Evolutionary conservation across 257 asterid genomes (phyloP).

Genomic region (Leonotis leonurus): DNA sequence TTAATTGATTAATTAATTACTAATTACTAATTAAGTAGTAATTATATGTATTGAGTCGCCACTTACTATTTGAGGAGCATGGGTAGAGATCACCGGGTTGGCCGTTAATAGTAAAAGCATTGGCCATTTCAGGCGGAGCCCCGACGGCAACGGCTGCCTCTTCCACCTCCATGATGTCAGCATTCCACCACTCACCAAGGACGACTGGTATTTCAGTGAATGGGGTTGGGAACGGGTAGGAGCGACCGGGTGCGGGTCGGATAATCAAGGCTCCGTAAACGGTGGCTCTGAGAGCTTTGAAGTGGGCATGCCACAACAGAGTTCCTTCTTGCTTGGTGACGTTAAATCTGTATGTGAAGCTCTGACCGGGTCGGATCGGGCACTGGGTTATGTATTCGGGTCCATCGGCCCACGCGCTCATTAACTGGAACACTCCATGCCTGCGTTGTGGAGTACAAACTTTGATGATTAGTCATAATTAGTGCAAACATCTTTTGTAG

Average conservation of each 20-base stretch:
- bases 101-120: slow-evolving; percentile 62
- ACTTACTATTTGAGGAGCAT: slow-evolving; percentile 54
- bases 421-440: slow-evolving; percentile 61
- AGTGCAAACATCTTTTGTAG: neutral
- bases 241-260: slow-evolving; percentile 45
- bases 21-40: too few relatives aligned
- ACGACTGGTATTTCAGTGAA: slow-evolving; percentile 48
- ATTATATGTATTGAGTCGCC: too few relatives aligned
- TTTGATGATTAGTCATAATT: too few relatives aligned
- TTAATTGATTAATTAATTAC: too few relatives aligned
- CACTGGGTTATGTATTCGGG: slow-evolving; percentile 60
- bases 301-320: slow-evolving; percentile 86
- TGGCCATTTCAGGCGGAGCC: slow-evolving; percentile 28
- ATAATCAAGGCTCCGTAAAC: slow-evolving; percentile 61
- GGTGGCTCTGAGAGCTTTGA: slow-evolving; percentile 48
- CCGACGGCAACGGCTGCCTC: slow-evolving; percentile 32
- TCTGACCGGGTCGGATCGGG: slow-evolving; percentile 54
- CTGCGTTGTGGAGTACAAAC: too few relatives aligned
- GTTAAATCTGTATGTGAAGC: slow-evolving; percentile 48
- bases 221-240: slow-evolving; percentile 64
- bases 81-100: slow-evolving; percentile 54
- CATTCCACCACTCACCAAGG: slow-evolving; percentile 76
- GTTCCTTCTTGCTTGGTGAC: slow-evolving; percentile 63
- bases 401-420: slow-evolving; percentile 76
- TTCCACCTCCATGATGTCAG: slow-evolving; percentile 38